These are phyloP conservation scores for Phyllosticta paracitricarpa DNA, from an alignment of 2,329 filamentous ascomycete genomes.

Conservation along the genomic window DNA sequence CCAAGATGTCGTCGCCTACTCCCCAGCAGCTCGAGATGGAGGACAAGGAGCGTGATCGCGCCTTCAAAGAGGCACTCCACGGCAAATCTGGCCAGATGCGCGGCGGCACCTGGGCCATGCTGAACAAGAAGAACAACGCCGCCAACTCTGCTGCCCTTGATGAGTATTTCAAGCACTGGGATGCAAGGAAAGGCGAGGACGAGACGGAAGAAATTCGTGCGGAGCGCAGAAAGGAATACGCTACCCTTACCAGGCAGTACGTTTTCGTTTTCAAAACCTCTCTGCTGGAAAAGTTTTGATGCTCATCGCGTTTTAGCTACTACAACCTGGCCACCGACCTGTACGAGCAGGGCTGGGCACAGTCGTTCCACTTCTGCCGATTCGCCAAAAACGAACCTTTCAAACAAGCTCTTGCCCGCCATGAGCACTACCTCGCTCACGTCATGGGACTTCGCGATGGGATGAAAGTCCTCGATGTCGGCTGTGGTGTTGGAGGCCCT, in stretches of 20 bases:
- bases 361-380: constrained; percentile 95
- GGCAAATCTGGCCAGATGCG: constrained; percentile 58
- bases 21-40: constrained; percentile 57
- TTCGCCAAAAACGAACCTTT: constrained; percentile 82
- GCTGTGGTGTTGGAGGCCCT: constrained; percentile 92
- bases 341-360: constrained; percentile 95
- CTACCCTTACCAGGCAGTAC: constrained; percentile 84
- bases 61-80: constrained; percentile 84
- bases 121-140: constrained; percentile 61
- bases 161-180: constrained; percentile 96
- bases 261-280: constrained; percentile 25
- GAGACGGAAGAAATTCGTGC: constrained; percentile 79
- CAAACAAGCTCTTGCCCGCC: constrained; percentile 82
- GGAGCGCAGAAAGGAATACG: constrained; percentile 79
- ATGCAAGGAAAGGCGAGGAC: constrained; percentile 65
- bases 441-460: constrained; percentile 75
- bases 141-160: constrained; percentile 76
- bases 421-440: constrained; percentile 95
- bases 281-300: constrained; percentile 16
- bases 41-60: constrained; percentile 76
- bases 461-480: constrained; percentile 89
- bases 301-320: constrained; percentile 49
- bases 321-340: constrained; percentile 95
- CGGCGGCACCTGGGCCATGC: constrained; percentile 73
- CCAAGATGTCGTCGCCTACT: not conserved